phyloP scores from a whole-genome alignment of 179 eudicot species.

The Pouteria campechiana region DNA sequence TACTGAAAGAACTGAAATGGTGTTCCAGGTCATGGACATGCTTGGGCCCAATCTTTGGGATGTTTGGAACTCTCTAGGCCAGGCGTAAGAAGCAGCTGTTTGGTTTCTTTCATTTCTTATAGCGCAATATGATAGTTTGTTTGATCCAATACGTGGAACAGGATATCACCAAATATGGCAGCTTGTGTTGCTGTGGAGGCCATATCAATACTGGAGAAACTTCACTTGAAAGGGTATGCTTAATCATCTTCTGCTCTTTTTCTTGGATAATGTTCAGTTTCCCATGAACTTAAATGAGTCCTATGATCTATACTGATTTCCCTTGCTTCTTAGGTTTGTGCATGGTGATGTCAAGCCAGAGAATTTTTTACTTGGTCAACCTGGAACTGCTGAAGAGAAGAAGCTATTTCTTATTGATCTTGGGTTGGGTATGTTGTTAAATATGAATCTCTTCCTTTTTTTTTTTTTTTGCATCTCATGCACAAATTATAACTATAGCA shows the following conservation, averaged over 20 bases:
- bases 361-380: constrained; percentile 87
- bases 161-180: constrained; percentile 88
- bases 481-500: background rate
- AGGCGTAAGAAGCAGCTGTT: constrained; percentile 47
- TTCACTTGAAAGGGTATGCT: constrained; percentile 70
- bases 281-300: background rate
- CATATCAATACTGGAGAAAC: constrained; percentile 90
- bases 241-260: background rate
- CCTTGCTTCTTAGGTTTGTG: constrained; percentile 48
- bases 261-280: background rate
- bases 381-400: constrained; percentile 78
- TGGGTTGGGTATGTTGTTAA: constrained; percentile 61
- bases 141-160: constrained; percentile 20
- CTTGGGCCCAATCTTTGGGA: constrained; percentile 99
- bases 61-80: constrained; percentile 89
- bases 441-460: background rate
- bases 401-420: constrained; percentile 91
- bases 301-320: background rate
- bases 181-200: constrained; percentile 98
- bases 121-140: background rate
- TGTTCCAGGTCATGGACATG: constrained; percentile 86
- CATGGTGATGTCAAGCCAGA: constrained; percentile 98
- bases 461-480: background rate
- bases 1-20: background rate
- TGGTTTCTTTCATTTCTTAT: background rate